These are phyloP conservation scores for Eucalyptus polyanthemos DNA, from an alignment of 345 rosid genomes.

Conservation along the genomic window DNA sequence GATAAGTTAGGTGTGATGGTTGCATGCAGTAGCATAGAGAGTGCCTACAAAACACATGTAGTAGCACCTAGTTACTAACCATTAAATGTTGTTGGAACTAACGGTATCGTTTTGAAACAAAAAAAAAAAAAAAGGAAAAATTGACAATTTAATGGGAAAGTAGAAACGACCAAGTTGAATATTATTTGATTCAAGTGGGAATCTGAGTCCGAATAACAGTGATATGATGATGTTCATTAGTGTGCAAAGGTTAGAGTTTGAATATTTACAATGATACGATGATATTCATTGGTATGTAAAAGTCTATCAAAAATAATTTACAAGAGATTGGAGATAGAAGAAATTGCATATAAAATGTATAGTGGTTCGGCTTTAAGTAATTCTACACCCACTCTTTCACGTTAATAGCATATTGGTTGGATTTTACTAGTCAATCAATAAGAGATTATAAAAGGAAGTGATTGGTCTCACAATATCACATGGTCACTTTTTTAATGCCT, in stretches of 20 bases:
- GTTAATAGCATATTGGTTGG: no score
- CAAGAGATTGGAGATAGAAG: background rate
- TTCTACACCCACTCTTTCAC: accelerated
- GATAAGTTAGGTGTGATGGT: background rate
- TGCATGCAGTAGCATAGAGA: background rate
- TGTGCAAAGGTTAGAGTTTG: accelerated
- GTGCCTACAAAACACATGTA: background rate
- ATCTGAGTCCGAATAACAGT: no score
- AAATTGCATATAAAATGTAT: background rate
- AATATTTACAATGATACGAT: no score
- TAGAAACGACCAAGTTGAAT: no score
- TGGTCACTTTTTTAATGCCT: accelerated
- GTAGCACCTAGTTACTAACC: background rate
- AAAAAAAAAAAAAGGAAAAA: no score
- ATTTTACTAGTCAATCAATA: accelerated
- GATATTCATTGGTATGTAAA: background rate
- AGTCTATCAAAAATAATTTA: no score
- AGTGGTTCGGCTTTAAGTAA: background rate
- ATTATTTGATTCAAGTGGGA: background rate
- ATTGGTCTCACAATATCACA: background rate
- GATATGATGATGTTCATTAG: background rate
- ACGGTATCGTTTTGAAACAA: background rate
- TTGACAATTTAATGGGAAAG: background rate
- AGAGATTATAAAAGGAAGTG: background rate
- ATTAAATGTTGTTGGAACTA: background rate